Base-by-base conservation (phyloP, 345 rosid genomes). In the Eucalyptus polyanthemos region DNA sequence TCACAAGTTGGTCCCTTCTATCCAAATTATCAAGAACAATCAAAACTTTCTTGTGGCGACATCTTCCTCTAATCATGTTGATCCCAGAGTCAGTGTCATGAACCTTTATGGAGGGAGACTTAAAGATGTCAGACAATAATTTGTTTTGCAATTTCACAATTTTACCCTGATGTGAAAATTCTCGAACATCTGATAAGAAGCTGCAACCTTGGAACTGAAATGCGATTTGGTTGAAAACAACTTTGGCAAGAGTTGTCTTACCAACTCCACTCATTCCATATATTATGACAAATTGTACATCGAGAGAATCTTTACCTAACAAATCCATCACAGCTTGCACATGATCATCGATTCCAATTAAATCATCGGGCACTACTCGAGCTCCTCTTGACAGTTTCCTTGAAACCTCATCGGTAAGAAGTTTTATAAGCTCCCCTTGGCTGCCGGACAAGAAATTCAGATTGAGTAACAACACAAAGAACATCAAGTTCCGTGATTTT, bases 211-310 rank as follows among this genome's bases (percentile, higher is more conserved):
- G 69, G 37, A 47, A 89, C 4, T n/a, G 56, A 22, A 54, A 29
- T 3, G 53, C n/a, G 2, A 89, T 40, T 37, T 40, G 88, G 86
- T 87, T 89, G 47, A 62, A 89, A 51, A 89, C 31, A 16, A 87
- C 85, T 27, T 86, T 87, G n/a, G 90, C 90, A 24, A 89, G 87
- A 27, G 90, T 87, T 44, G 90, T 89, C 56, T 89, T 89, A 10
- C 90, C 90, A 13, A 89, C 87, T 22, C 88, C 88, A 5, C 87
- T 72, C 88, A 87, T 89, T 45, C 90, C 90, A 87, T 40, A 44
- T 50, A 89, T 89, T 56, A 86, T 86, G 24, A 89, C 88, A 53
- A 89, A 12, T 2, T 76, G 86, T 42, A 87, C 42, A 13, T 87
- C 87, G 1, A 54, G 24, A 49, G 88, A 22, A 27, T 50, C 88